These are phyloP conservation scores for cucumber (Cucumis sativus) DNA, from an alignment of 306 rosid species.

Conservation along the genomic window DNA sequence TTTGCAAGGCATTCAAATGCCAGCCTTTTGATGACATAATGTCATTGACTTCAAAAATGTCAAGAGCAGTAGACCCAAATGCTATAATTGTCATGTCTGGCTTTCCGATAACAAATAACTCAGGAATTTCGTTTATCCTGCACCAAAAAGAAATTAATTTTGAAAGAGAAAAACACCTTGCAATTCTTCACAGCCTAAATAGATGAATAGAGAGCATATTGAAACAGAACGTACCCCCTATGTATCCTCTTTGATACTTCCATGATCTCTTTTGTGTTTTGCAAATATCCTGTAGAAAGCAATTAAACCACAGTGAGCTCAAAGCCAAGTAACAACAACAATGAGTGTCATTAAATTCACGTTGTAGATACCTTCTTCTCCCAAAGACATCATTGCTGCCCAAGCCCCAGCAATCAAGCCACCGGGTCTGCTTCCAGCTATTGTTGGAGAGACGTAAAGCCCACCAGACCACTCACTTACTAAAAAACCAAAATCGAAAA, in stretches of 20 bases:
- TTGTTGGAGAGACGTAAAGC: slow-evolving; percentile 85
- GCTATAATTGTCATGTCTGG: slow-evolving; percentile 93
- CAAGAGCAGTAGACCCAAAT: slow-evolving; percentile 60
- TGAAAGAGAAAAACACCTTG: neutral
- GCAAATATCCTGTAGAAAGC: slow-evolving; percentile 57
- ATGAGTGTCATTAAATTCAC: neutral
- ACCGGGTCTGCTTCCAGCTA: slow-evolving; percentile 98
- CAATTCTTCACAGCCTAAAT: neutral
- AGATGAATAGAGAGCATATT: neutral
- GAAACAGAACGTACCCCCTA: slow-evolving; percentile 40
- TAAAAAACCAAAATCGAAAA: slow-evolving; percentile 17
- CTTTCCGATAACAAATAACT: slow-evolving; percentile 64
- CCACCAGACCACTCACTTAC: slow-evolving; percentile 99
- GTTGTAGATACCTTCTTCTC: slow-evolving; percentile 56
- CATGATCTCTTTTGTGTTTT: slow-evolving; percentile 71
- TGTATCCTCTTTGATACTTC: slow-evolving; percentile 61
- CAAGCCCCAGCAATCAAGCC: slow-evolving; percentile 92
- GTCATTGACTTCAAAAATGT: slow-evolving; percentile 92
- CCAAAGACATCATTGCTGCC: slow-evolving; percentile 93
- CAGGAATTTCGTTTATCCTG: slow-evolving; percentile 68
- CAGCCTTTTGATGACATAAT: slow-evolving; percentile 85
- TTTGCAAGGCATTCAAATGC: slow-evolving; percentile 96
- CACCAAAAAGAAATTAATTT: slow-evolving; percentile 14
- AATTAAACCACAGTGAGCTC: slow-evolving; percentile 12
- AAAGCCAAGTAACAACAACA: slow-evolving; percentile 6